phyloP scores from a whole-genome alignment of 805 yeast species.

The Spathaspora sp. region DNA sequence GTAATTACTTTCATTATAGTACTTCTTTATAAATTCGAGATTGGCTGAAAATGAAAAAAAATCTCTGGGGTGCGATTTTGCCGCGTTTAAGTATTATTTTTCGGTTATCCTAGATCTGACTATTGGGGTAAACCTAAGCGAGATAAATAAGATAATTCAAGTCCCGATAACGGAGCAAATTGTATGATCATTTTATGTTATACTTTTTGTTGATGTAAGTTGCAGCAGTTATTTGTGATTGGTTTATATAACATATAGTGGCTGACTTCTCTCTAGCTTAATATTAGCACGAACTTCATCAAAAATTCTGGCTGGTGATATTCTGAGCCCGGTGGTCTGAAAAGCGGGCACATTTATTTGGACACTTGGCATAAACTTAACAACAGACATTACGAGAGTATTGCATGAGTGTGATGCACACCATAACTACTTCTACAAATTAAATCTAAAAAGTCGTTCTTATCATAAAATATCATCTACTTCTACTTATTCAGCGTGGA shows the following conservation, averaged over 20 bases:
- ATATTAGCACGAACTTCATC: too few species aligned
- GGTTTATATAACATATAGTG: too few species aligned
- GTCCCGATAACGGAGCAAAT: background rate
- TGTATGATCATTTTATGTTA: too few species aligned
- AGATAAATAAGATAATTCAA: background rate
- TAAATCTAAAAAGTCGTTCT: background rate
- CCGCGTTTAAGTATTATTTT: background rate
- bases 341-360: too few species aligned
- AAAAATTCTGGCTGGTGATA: too few species aligned
- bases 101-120: background rate
- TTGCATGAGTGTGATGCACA: background rate
- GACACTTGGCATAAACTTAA: background rate
- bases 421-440: background rate
- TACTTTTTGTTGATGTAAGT: too few species aligned
- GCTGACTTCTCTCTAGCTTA: too few species aligned
- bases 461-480: background rate
- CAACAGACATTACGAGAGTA: background rate
- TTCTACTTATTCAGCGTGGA: background rate
- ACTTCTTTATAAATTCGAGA: background rate
- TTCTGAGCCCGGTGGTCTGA: too few species aligned
- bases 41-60: background rate
- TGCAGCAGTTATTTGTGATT: too few species aligned
- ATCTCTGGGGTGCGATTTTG: background rate
- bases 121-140: background rate
- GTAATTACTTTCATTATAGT: slow-evolving; percentile 24